phyloP scores from a whole-genome alignment of 2,329 filamentous ascomycete species.

The Chaetomiaceae sp. region DNA sequence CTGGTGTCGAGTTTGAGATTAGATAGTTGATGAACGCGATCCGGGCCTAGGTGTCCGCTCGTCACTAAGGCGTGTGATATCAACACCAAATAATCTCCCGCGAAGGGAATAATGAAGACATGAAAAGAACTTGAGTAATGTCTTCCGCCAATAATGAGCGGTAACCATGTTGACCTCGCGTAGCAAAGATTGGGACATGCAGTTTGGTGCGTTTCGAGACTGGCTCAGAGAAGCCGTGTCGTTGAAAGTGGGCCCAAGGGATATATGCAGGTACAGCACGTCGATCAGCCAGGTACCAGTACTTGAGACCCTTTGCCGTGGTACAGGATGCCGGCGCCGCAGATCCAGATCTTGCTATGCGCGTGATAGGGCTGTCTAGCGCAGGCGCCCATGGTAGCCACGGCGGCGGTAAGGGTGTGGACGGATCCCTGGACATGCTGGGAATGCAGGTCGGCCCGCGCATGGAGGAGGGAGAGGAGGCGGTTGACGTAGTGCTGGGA shows the following conservation, averaged over 20 bases:
- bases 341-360: constrained; percentile 15
- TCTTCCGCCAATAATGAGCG: neutral
- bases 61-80: neutral
- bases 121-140: neutral
- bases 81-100: no score
- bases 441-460: constrained; percentile 1
- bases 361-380: constrained; percentile 16
- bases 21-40: no score
- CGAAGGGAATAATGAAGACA: no score
- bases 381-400: constrained; percentile 18
- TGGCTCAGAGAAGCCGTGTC: constrained; percentile 7
- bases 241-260: constrained; percentile 20
- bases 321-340: constrained; percentile 9
- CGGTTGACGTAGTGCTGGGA: neutral
- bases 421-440: neutral
- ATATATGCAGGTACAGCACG: constrained; percentile 25
- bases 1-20: no score
- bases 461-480: neutral
- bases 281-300: constrained; percentile 19
- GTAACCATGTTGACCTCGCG: neutral
- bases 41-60: no score
- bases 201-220: constrained; percentile 4
- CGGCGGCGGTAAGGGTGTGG: constrained; percentile 16
- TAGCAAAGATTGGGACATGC: neutral
- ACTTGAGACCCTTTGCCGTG: constrained; percentile 7